Conservation (phyloP, 148 eudicot species). For the Limonium bicolor region DNA sequence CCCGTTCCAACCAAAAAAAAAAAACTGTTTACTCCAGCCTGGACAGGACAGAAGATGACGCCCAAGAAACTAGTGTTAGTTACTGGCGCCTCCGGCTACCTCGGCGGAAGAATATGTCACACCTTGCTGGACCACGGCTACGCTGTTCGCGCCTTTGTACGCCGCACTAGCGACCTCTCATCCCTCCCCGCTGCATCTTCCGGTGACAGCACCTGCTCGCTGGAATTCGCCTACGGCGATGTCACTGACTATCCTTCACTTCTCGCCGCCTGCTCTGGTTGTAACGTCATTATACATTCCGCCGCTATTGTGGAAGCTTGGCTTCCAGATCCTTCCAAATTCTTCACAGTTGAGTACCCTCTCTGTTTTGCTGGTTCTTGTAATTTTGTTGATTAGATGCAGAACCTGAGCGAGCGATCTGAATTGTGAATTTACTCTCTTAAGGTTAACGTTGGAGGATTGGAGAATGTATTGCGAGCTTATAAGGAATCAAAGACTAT, state of each 20-base stretch:
- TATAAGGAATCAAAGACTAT: slow-evolving; percentile 32
- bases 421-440: neutral
- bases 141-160: slow-evolving; percentile 77
- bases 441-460: slow-evolving; percentile 83
- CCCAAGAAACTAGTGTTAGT: too few relatives aligned
- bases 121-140: slow-evolving; percentile 38
- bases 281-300: slow-evolving; percentile 55
- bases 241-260: slow-evolving; percentile 53
- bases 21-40: too few relatives aligned
- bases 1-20: too few relatives aligned
- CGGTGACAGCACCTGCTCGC: slow-evolving; percentile 5
- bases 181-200: slow-evolving; percentile 36
- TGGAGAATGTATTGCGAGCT: slow-evolving; percentile 64
- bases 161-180: slow-evolving; percentile 47
- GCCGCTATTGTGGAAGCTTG: slow-evolving; percentile 95
- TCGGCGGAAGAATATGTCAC: slow-evolving; percentile 70
- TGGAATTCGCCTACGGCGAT: slow-evolving; percentile 63
- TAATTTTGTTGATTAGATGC: neutral
- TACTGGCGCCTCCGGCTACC: slow-evolving; percentile 92
- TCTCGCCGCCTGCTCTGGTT: slow-evolving; percentile 44
- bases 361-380: neutral
- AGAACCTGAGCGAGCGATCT: too few relatives aligned
- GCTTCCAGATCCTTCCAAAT: slow-evolving; percentile 63
- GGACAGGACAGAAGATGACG: too few relatives aligned
- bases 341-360: slow-evolving; percentile 22